A percentile compares a stretch with the other conserved stretches of the same genome.
Conservation (phyloP, 345 rosid genomes). For the Sisymbrium irio region DNA sequence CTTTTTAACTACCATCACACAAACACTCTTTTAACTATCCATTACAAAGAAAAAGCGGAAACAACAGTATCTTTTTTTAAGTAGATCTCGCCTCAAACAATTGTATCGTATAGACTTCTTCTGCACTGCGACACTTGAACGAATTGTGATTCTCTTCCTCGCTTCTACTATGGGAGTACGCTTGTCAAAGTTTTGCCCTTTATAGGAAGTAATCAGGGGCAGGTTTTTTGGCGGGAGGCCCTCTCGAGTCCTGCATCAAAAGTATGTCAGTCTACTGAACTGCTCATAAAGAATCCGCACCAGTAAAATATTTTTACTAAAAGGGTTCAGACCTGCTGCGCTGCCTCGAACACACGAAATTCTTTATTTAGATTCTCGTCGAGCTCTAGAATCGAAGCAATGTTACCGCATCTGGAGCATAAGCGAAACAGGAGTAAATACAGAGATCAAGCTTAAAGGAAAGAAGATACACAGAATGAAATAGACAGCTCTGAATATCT, state of each 20-base stretch:
- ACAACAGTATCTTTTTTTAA: background rate
- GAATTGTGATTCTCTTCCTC: constrained; percentile 8
- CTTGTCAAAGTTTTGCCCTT: constrained; percentile 18
- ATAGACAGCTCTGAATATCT: background rate
- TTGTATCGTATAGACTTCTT: constrained; percentile 5
- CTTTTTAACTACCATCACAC: constrained; percentile 11
- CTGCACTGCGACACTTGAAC: constrained; percentile 7
- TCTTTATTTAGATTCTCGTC: constrained; percentile 76
- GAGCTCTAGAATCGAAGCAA: constrained; percentile 89
- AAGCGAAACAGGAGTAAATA: constrained; percentile 13
- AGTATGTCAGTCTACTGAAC: constrained; percentile 1
- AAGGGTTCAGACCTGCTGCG: constrained; percentile 62
- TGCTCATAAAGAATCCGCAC: background rate
- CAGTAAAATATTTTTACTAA: background rate
- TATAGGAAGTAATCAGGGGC: constrained; percentile 96
- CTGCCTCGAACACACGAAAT: constrained; percentile 95
- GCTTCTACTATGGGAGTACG: background rate
- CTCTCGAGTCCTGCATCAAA: constrained; percentile 79
- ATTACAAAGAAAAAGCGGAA: constrained; percentile 14
- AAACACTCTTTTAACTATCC: too few species aligned
- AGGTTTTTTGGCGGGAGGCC: constrained; percentile 80
- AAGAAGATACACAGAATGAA: background rate
- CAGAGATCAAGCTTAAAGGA: background rate
- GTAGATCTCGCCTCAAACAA: constrained; percentile 15
- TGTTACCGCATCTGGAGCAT: constrained; percentile 82